phyloP scores from a whole-genome alignment of 768 basidiomycete species.

The Russula ochroleuca region DNA sequence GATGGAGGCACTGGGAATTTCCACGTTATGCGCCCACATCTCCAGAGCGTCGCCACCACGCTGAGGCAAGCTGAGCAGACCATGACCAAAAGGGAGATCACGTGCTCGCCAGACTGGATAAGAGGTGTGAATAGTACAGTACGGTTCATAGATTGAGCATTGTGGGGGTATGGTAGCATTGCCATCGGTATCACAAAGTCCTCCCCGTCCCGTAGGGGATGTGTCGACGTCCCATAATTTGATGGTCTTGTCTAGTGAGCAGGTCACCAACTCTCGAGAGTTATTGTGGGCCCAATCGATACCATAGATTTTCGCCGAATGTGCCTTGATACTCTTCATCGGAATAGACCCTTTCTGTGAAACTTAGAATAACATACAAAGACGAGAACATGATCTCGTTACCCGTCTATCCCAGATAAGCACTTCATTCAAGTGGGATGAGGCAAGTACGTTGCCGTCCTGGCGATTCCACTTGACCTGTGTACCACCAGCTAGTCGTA shows the following conservation, averaged over 20 bases:
- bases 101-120: slow-evolving; percentile 96
- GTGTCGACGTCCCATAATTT: slow-evolving; percentile 73
- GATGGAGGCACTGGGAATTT: slow-evolving; percentile 33
- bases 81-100: slow-evolving; percentile 86
- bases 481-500: slow-evolving; percentile 67
- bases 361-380: not conserved
- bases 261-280: slow-evolving; percentile 82
- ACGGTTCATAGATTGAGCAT: slow-evolving; percentile 37
- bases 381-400: slow-evolving; percentile 31
- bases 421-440: slow-evolving; percentile 81
- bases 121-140: slow-evolving; percentile 57
- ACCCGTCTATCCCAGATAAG: slow-evolving; percentile 94
- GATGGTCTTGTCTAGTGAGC: slow-evolving; percentile 90
- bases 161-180: slow-evolving; percentile 21
- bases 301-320: slow-evolving; percentile 91
- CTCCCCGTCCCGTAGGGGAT: slow-evolving; percentile 12
- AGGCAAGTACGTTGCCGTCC: slow-evolving; percentile 82
- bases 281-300: slow-evolving; percentile 89
- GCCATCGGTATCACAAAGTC: slow-evolving; percentile 7
- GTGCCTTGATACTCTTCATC: slow-evolving; percentile 67
- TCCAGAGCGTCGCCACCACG: slow-evolving; percentile 78
- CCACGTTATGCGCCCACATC: slow-evolving; percentile 58
- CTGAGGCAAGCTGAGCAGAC: slow-evolving; percentile 84
- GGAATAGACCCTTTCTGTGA: slow-evolving; percentile 84
- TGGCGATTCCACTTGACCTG: slow-evolving; percentile 97